Conservation (phyloP, 2,329 filamentous ascomycete genomes). For the Pezicula carpinea region DNA sequence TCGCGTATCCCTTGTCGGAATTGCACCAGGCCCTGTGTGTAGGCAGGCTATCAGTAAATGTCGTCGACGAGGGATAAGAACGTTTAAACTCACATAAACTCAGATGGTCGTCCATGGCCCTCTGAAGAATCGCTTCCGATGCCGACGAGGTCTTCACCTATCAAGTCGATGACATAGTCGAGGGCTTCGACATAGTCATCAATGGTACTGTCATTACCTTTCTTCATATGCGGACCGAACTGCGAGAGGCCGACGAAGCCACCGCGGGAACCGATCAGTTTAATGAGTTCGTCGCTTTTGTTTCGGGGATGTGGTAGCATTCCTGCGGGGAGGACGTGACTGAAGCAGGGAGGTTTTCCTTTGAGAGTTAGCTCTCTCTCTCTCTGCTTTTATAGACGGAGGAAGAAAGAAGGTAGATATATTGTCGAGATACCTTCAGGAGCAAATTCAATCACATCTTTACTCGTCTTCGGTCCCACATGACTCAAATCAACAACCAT, state of each 20-base stretch:
- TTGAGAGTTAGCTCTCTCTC: not conserved
- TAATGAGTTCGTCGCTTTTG: conserved; percentile 34
- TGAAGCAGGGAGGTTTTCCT: conserved; percentile 36
- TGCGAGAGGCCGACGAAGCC: conserved; percentile 35
- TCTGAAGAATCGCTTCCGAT: conserved; percentile 31
- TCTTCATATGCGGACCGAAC: conserved; percentile 35
- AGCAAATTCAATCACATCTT: conserved; percentile 32
- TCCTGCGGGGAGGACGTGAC: conserved; percentile 32
- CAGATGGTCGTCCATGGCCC: conserved; percentile 33
- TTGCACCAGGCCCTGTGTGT: conserved; percentile 31
- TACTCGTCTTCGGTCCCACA: conserved; percentile 30
- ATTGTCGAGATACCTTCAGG: conserved; percentile 20
- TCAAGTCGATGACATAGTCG: conserved; percentile 39
- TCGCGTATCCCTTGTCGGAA: conserved; percentile 35
- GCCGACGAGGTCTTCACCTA: conserved; percentile 35
- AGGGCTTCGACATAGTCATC: conserved; percentile 36
- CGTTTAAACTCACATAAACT: conserved; percentile 27
- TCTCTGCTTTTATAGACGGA: no score
- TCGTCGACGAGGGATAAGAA: not conserved
- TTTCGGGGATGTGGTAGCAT: conserved; percentile 34
- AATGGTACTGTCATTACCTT: conserved; percentile 36
- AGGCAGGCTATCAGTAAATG: not conserved
- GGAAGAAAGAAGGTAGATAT: no score
- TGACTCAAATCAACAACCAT: conserved; percentile 28
- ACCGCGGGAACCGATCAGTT: conserved; percentile 30